Evolutionary conservation across 2,329 filamentous ascomycete genomes (phyloP), one percentile per base, ranked within the genome.

Genomic region (Colletotrichum nymphaeae): DNA sequence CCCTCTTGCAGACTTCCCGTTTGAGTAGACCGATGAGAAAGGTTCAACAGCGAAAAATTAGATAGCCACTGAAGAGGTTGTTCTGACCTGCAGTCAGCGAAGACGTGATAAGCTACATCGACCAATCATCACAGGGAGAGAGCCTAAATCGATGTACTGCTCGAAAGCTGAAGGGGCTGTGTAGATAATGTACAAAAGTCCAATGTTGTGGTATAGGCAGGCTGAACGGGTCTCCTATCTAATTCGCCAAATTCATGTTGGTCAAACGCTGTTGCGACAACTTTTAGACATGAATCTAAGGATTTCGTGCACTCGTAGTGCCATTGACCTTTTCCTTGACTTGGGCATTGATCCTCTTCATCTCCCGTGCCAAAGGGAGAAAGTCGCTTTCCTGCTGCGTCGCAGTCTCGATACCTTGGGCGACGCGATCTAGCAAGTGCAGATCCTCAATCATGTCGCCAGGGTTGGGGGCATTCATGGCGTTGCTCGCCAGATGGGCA

Each of bases 351-450:
- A 67, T 63, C 35, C 53, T 49, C 28, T 68, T 49, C 69, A 72
- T 72, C 1, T 42, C 63, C 5, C 57, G 35, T 9, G 57, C 57
- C 35, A 72, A 42, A 4, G 69, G 69, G 6, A 42, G 46, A n/a
- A 72, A 72, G 14, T 72, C 69, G 26, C 28, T 56, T 35, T 72
- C 69, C 12, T 63, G 57, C 22, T 52, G 57, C 5, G 64, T 49
- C 6, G 57, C 57, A 8, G 35, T 42, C 57, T 57, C 57, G 4
- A 67, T 57, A 12, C 69, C 66, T 12, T 67, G 63, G 0, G 69
- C 63, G 19, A 67, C 69, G 5, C 69, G 68, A 6, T 70, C 68
- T 2, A 71, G 46, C 35, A 67, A 32, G 19, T 67, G 37, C n/a
- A 67, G 26, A 24, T 69, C 67, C 14, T 32, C 58, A 11, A n/a